phyloP scores from a whole-genome alignment of 2,329 filamentous ascomycete species.

The Akanthomyces lecanii region DNA sequence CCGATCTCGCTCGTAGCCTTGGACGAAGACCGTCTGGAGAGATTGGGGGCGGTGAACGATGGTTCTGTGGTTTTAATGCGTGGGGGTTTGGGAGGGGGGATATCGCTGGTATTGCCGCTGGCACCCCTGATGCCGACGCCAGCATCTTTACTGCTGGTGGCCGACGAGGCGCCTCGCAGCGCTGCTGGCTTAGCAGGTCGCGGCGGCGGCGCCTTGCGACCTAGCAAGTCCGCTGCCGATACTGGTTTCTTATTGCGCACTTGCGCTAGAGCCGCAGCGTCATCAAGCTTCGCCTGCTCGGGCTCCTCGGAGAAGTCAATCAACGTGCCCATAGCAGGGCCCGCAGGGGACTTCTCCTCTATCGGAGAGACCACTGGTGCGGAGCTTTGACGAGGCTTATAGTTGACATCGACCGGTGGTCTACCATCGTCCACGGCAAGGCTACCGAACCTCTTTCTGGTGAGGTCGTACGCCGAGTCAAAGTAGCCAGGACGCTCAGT shows the following conservation, averaged over 20 bases:
- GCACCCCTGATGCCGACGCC: not conserved
- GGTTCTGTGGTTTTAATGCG: conserved; percentile 15
- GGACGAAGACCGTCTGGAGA: conserved; percentile 12
- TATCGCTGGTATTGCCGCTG: not conserved
- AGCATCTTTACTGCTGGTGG: conserved; percentile 23
- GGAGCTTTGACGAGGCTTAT: conserved; percentile 25
- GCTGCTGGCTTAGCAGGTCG: conserved; percentile 55
- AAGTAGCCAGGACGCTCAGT: conserved; percentile 70
- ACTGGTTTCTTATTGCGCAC: conserved; percentile 24
- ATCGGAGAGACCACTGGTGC: conserved; percentile 18
- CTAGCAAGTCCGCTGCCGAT: conserved; percentile 29
- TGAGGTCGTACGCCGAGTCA: conserved; percentile 49
- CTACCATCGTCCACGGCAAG: conserved; percentile 25
- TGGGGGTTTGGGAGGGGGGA: conserved; percentile 17
- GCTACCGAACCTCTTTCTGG: conserved; percentile 26
- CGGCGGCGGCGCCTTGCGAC: conserved; percentile 41
- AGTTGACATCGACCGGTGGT: conserved; percentile 12
- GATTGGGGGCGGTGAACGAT: not conserved
- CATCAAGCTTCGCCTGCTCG: conserved; percentile 32
- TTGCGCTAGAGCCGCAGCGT: conserved; percentile 31
- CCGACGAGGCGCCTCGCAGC: conserved; percentile 43
- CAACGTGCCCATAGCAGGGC: conserved; percentile 50
- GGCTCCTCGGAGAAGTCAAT: conserved; percentile 59
- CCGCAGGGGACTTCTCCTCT: conserved; percentile 27
- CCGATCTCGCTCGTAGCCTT: conserved; percentile 18